Percentiles rank a stretch among this genome's conserved stretches.
Evolutionary conservation across 306 rosid species (phyloP).

Genomic region (Cyclanthera cordifolia): DNA sequence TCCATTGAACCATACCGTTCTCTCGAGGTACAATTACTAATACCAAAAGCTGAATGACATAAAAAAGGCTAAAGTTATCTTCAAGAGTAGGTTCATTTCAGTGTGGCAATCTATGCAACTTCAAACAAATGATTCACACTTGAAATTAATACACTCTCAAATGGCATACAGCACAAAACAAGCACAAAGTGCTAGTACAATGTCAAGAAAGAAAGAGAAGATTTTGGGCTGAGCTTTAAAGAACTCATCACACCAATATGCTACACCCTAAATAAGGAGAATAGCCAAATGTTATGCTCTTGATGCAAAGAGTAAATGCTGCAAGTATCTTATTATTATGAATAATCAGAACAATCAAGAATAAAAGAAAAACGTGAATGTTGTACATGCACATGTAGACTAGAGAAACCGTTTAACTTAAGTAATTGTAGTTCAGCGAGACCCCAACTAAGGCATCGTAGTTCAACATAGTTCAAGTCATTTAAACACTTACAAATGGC

Average conservation of each 20-base stretch:
- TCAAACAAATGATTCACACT: background rate
- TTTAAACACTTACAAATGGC: background rate
- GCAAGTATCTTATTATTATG: background rate
- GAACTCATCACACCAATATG: background rate
- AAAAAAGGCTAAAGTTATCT: background rate
- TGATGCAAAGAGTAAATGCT: constrained; percentile 1
- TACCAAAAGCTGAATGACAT: constrained; percentile 37
- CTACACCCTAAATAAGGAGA: background rate
- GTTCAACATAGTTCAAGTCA: too few relatives aligned
- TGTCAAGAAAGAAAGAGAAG: constrained; percentile 3
- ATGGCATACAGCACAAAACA: background rate
- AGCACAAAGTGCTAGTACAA: background rate
- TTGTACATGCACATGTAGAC: too few relatives aligned
- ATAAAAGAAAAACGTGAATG: too few relatives aligned
- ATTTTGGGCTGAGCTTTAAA: background rate
- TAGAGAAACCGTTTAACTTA: too few relatives aligned
- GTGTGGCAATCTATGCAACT: background rate
- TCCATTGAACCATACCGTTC: constrained; percentile 16
- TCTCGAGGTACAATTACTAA: constrained; percentile 20
- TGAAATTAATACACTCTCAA: background rate
- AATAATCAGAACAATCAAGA: too few relatives aligned
- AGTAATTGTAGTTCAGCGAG: too few relatives aligned
- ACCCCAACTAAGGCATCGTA: too few relatives aligned
- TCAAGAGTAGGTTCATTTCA: background rate
- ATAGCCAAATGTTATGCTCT: background rate